Conservation (phyloP, 192 early-diverging fungal species). For the Spinellus fusiger region DNA sequence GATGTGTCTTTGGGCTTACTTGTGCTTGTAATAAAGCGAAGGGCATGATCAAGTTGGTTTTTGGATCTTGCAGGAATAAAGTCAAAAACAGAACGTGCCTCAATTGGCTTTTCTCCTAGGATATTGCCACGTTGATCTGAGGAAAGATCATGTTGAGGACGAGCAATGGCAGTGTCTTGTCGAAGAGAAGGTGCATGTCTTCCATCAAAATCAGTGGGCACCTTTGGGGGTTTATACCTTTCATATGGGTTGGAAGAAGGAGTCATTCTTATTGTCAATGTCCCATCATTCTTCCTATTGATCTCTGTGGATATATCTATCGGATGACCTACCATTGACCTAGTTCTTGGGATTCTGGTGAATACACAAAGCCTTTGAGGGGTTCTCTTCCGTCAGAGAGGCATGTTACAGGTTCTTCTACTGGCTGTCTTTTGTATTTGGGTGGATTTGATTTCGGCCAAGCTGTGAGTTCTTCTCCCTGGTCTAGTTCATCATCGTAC, state of each 20-base stretch:
- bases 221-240: constrained; percentile 25
- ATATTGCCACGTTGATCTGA: constrained; percentile 53
- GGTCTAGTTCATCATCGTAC: constrained; percentile 17
- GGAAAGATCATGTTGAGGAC: constrained; percentile 13
- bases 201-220: constrained; percentile 20
- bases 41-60: constrained; percentile 48
- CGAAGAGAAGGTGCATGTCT: neutral
- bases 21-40: constrained; percentile 34
- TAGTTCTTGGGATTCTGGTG: constrained; percentile 5
- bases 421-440: constrained; percentile 2
- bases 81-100: constrained; percentile 66
- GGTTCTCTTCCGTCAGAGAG: constrained; percentile 19
- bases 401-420: constrained; percentile 3
- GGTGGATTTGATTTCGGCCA: neutral
- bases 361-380: constrained; percentile 15
- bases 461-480: neutral
- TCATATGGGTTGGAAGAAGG: neutral
- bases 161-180: neutral
- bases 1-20: constrained; percentile 16
- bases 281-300: neutral
- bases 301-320: neutral
- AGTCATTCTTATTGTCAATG: too few relatives aligned
- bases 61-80: constrained; percentile 62
- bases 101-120: constrained; percentile 67
- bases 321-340: constrained; percentile 22